These are phyloP conservation scores for Venturia nashicola DNA, from an alignment of 2,329 filamentous ascomycete genomes.

Conservation along the genomic window DNA sequence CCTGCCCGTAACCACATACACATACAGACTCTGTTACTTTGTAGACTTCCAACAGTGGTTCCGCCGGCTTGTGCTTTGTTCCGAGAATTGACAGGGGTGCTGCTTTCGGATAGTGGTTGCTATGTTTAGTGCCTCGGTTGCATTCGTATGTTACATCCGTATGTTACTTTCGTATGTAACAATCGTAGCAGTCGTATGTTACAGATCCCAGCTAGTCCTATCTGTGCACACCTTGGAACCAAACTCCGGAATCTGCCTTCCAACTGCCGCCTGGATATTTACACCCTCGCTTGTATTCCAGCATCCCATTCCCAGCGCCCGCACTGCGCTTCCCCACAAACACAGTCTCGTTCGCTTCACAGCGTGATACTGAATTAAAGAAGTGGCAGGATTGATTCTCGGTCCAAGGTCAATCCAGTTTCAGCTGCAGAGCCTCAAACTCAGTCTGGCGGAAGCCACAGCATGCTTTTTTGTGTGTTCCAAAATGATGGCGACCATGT, in stretches of 20 bases:
- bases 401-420: neutral
- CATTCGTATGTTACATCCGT: no score
- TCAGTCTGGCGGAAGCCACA: no score
- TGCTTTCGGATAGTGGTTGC: neutral
- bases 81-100: neutral
- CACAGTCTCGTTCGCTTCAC: no score
- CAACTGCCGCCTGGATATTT: neutral
- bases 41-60: neutral
- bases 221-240: neutral
- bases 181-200: no score
- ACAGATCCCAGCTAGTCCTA: neutral
- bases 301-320: neutral
- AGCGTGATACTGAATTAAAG: no score
- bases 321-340: no score
- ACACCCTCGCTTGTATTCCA: neutral
- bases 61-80: neutral
- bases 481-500: no score
- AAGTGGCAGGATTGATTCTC: no score
- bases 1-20: no score
- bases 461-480: no score
- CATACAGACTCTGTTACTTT: no score
- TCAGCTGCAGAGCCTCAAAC: neutral
- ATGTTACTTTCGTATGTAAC: no score
- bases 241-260: neutral
- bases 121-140: neutral